phyloP scores from a whole-genome alignment of 305 asterid genomes.

The Ilex paraguariensis region DNA sequence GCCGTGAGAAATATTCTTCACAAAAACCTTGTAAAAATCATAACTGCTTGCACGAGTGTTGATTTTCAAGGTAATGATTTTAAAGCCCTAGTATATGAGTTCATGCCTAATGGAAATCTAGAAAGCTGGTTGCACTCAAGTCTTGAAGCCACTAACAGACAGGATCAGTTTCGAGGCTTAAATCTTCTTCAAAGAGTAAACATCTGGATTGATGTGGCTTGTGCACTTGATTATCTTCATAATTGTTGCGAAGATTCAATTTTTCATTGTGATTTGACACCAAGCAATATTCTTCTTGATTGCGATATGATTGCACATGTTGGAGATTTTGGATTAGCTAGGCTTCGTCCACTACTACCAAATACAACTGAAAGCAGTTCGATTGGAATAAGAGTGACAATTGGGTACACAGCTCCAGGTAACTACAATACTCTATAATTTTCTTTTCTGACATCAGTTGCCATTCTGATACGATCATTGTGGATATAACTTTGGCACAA shows the following conservation, averaged over 20 bases:
- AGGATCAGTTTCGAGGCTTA: background rate
- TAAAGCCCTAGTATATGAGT: constrained; percentile 23
- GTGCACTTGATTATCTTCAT: constrained; percentile 34
- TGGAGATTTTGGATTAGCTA: constrained; percentile 38
- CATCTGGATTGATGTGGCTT: constrained; percentile 29
- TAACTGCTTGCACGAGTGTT: constrained; percentile 21
- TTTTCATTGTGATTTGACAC: constrained; percentile 33
- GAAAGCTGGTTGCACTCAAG: constrained; percentile 17
- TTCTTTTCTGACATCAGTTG: too few relatives aligned
- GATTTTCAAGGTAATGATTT: constrained; percentile 21
- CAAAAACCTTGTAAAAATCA: constrained; percentile 14
- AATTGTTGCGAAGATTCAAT: constrained; percentile 15
- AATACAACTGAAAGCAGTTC: constrained; percentile 6
- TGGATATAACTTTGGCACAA: too few relatives aligned
- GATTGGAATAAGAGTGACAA: constrained; percentile 22
- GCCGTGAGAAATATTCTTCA: constrained; percentile 20
- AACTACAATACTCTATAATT: background rate
- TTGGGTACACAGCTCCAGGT: constrained; percentile 44
- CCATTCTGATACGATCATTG: too few relatives aligned
- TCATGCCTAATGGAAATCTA: constrained; percentile 16
- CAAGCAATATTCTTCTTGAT: constrained; percentile 27
- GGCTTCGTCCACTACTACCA: background rate
- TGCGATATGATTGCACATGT: constrained; percentile 24
- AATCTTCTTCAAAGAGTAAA: constrained; percentile 21
- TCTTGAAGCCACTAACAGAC: background rate